These are phyloP conservation scores for Hypomontagnella submonticulosa DNA, from an alignment of 495 filamentous ascomycete genomes.

Conservation along the genomic window DNA sequence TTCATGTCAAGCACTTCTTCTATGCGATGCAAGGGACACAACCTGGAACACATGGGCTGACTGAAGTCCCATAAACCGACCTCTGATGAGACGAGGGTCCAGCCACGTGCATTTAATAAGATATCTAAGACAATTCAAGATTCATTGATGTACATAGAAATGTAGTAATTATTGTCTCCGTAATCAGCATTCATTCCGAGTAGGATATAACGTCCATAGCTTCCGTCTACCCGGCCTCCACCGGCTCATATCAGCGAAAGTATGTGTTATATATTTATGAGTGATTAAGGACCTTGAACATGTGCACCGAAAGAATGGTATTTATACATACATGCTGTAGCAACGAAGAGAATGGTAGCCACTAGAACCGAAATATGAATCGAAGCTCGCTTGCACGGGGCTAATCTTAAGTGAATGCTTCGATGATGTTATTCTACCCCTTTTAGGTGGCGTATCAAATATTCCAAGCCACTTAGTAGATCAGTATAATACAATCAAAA, in stretches of 20 bases:
- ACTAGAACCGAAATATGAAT: too few species aligned
- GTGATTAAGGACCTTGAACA: background rate
- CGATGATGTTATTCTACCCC: too few species aligned
- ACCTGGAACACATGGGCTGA: constrained; percentile 8
- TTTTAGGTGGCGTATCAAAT: too few species aligned
- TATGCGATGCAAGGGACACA: constrained; percentile 29
- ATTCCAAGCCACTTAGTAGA: background rate
- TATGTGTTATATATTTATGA: background rate
- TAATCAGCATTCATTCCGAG: constrained; percentile 9
- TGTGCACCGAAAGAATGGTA: too few species aligned
- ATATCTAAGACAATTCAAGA: constrained; percentile 11
- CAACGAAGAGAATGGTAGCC: too few species aligned
- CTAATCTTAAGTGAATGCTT: too few species aligned
- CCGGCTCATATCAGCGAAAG: background rate
- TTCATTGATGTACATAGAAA: background rate
- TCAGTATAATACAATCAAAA: background rate
- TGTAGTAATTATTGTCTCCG: background rate
- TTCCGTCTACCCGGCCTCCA: constrained; percentile 3
- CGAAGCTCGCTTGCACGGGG: too few species aligned
- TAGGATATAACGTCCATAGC: constrained; percentile 1
- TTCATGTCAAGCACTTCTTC: constrained; percentile 14
- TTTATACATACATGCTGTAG: too few species aligned
- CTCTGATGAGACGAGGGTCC: constrained; percentile 25
- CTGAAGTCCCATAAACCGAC: constrained; percentile 10
- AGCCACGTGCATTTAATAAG: constrained; percentile 27